Conservation (phyloP, 306 rosid genomes). For the Quercus bicolor region DNA sequence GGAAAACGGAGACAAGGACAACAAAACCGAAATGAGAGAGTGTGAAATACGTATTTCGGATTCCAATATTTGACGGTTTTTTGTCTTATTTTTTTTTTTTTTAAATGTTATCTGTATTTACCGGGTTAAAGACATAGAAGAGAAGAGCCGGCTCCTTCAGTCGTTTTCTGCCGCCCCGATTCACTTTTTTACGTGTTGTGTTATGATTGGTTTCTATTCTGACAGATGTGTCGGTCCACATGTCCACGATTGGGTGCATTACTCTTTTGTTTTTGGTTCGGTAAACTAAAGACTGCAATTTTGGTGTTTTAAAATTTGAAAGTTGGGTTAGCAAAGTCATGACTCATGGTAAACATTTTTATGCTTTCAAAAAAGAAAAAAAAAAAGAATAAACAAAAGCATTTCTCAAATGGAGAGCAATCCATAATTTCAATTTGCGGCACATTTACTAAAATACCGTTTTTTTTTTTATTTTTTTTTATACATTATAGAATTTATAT, state of each 20-base stretch:
- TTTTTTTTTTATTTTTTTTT: no score
- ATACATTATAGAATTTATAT: no score
- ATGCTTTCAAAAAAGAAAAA: background rate
- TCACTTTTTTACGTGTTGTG: conserved; percentile 22
- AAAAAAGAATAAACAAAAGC: background rate
- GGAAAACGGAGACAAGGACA: background rate
- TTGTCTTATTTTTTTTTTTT: no score
- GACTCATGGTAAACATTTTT: no score
- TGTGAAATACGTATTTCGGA: conserved; percentile 12
- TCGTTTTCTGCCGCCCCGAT: conserved; percentile 39
- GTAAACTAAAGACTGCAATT: background rate
- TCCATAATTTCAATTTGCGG: no score
- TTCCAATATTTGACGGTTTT: conserved; percentile 13
- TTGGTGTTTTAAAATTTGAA: conserved; percentile 20
- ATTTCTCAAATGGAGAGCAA: no score
- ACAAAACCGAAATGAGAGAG: background rate
- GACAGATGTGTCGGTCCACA: conserved; percentile 19
- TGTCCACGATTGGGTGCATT: conserved; percentile 10
- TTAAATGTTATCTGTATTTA: no score
- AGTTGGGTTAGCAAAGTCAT: background rate
- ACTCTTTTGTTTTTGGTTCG: background rate
- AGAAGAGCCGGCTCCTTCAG: conserved; percentile 19
- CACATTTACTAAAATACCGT: no score
- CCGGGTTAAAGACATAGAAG: background rate
- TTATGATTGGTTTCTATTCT: conserved; percentile 18